These are phyloP conservation scores for Rhododendron vialii DNA, from an alignment of 148 eudicot genomes.

Conservation along the genomic window DNA sequence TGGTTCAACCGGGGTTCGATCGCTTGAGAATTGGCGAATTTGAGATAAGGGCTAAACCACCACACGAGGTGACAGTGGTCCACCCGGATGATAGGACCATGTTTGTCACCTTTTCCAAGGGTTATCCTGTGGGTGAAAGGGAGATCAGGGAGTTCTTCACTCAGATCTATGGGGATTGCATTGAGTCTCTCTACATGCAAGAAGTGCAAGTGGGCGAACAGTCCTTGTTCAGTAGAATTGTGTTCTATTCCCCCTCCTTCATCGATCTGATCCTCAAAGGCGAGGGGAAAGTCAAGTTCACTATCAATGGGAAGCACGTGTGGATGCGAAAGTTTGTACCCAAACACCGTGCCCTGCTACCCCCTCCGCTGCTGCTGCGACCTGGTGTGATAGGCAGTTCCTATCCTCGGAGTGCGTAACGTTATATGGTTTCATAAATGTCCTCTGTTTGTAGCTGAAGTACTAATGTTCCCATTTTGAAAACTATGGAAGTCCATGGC, in stretches of 20 bases:
- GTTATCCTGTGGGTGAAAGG: conserved; percentile 34
- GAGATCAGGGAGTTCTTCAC: conserved; percentile 38
- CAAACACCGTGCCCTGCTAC: background rate
- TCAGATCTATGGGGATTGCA: conserved; percentile 29
- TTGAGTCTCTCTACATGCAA: conserved; percentile 46
- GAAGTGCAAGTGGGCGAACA: conserved; percentile 32
- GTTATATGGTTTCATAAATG: background rate
- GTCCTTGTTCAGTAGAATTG: conserved; percentile 37
- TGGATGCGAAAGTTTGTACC: conserved; percentile 49
- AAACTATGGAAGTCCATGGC: background rate
- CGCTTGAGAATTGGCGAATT: background rate
- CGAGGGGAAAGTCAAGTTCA: conserved; percentile 25
- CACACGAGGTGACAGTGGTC: background rate
- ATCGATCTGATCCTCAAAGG: conserved; percentile 35
- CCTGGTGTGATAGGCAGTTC: background rate
- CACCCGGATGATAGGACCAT: conserved; percentile 32
- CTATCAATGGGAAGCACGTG: conserved; percentile 48
- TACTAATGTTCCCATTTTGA: background rate
- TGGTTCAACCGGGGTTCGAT: background rate
- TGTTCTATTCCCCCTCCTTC: conserved; percentile 15
- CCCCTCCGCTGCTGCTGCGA: background rate
- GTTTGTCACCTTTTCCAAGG: conserved; percentile 53
- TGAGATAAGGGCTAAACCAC: background rate
- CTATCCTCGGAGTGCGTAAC: no score
- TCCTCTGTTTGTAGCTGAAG: background rate